Conservation (phyloP, 306 rosid genomes). For the Vigna radiata region DNA sequence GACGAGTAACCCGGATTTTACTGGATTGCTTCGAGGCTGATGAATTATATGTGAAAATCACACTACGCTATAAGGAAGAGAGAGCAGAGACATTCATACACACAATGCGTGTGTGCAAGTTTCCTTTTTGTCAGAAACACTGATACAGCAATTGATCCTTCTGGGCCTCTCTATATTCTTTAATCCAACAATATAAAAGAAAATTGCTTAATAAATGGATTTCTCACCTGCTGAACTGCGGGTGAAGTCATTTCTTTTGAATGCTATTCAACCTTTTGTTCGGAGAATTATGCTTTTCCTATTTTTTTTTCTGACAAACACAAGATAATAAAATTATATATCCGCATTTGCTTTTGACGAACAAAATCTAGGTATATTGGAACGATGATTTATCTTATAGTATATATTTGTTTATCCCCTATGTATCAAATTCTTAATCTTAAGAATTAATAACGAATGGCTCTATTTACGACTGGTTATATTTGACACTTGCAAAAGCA, state of each 20-base stretch:
- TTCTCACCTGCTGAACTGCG: not conserved
- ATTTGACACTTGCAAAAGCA: constrained; percentile 37
- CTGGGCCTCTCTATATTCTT: not conserved
- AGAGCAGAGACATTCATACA: not conserved
- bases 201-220: not conserved
- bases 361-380: not conserved
- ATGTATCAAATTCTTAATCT: not conserved
- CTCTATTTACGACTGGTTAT: constrained; percentile 22
- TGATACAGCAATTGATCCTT: not conserved
- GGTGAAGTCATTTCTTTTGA: not conserved
- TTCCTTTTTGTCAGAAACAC: not conserved
- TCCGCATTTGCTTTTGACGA: not conserved
- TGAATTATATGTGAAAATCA: constrained; percentile 4
- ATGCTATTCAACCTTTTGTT: constrained; percentile 5
- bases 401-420: constrained; percentile 7
- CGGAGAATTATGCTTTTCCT: not conserved
- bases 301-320: not conserved
- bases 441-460: not conserved
- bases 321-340: not conserved
- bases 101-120: not conserved
- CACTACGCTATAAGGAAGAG: not conserved
- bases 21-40: constrained; percentile 3
- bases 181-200: not conserved
- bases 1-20: constrained; percentile 1
- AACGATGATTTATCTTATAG: not conserved